Base-by-base conservation (phyloP, 768 basidiomycete genomes). In the Pholiota microspora region DNA sequence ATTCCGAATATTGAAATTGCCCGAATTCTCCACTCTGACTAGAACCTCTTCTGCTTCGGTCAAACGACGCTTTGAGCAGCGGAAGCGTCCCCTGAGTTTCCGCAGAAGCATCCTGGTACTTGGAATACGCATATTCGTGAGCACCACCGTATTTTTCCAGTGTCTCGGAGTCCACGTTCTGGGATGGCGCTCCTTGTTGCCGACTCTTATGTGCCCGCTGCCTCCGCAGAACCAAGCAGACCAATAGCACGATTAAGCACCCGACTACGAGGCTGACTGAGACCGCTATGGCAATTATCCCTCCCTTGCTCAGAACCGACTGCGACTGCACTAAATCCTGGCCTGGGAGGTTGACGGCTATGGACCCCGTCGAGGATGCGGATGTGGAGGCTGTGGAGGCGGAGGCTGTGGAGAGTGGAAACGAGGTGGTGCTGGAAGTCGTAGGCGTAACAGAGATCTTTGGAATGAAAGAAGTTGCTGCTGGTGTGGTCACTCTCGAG, bases 111-210 rank as follows among this genome's bases (percentile, higher is more conserved):
- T 38, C 12, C 2, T 44, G 25, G 29, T 51, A 42, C 25, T n/a
- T 6, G 15, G 31, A 28, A 27, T 29, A 40, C 25, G 16, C 18
- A 27, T 51, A 44, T 32, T 51, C 28, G 12, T 38, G 21, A 9
- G 50, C 27, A 16, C n/a, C 18, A 3, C 27, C 50, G 28, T 42
- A 51, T 23, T 51, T 51, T 31, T 51, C 50, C 21, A 51, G 24
- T 7, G 50, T 51, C 4, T 51, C 50, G 8, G 50, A 3, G 27
- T 42, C 50, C 0, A 51, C 50, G 25, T 51, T 51, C 4, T 29
- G 27, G 7, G 50, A 51, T 15, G 50, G 50, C 4, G 50, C 50
- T 31, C 40, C 29, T 12, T 32, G 24, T 13, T 42, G 16, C 7
- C 29, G 16, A 6, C 18, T 42, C 7, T 10, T 21, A 23, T 8